Percentiles rank a stretch among this genome's conserved stretches.
Evolutionary conservation across 1,284 basidiomycete genomes (phyloP).

Genomic region (Puccinia hordei): DNA sequence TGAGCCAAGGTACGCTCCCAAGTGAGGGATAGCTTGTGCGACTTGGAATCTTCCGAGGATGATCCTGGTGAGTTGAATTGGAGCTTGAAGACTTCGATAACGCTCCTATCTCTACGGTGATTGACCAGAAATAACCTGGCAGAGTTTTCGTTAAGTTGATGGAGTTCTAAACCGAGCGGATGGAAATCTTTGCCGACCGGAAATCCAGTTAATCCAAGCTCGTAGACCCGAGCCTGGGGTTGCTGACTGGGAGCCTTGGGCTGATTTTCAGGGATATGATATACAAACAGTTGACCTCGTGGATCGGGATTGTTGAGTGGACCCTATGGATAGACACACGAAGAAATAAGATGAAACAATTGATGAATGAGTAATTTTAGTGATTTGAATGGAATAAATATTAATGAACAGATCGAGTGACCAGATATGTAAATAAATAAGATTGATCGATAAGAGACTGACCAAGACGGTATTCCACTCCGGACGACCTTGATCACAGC

Average conservation of each 20-base stretch:
- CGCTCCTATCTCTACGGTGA: slow-evolving; percentile 44
- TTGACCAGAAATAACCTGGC: slow-evolving; percentile 37
- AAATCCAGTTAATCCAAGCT: slow-evolving; percentile 61
- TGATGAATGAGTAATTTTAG: slow-evolving; percentile 24
- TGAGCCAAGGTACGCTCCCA: slow-evolving; percentile 30
- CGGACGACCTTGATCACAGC: slow-evolving; percentile 65
- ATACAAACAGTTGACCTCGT: slow-evolving; percentile 64
- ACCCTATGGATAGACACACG: slow-evolving; percentile 58
- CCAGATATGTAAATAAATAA: too few species aligned
- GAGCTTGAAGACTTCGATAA: slow-evolving; percentile 43
- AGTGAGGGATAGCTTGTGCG: not conserved
- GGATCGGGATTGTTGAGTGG: slow-evolving; percentile 65
- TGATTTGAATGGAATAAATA: not conserved
- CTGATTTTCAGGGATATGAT: not conserved
- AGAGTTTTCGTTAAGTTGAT: slow-evolving; percentile 63
- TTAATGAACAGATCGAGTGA: slow-evolving; percentile 1
- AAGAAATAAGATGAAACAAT: too few species aligned
- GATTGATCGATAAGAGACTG: slow-evolving; percentile 10
- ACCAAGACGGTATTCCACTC: slow-evolving; percentile 70
- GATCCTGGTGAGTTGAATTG: not conserved
- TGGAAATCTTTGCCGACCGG: slow-evolving; percentile 66
- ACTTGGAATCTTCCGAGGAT: not conserved
- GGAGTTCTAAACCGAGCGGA: slow-evolving; percentile 65
- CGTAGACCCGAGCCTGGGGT: slow-evolving; percentile 26
- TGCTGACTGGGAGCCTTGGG: not conserved